Evolutionary conservation across 441 rosid species (phyloP), one percentile per base, ranked within the genome.

Genomic region (Arabidopsis hybrid): DNA sequence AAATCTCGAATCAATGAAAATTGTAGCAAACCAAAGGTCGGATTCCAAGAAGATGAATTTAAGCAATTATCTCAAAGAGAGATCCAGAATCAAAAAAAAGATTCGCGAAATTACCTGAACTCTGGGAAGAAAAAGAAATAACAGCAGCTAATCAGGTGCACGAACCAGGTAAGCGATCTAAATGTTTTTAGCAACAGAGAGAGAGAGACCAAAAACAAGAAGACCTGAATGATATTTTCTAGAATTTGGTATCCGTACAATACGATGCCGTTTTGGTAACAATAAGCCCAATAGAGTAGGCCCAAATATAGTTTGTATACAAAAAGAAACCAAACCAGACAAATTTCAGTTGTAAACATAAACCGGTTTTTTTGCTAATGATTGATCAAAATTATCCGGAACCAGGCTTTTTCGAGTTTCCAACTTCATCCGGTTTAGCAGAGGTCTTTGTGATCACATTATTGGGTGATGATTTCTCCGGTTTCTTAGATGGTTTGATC

Each of bases 401-500:
- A 68, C 35, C 35, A 29, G 38, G 39, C 16, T 13, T 78, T 68
- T 75, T 84, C 13, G 65, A 62, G n/a, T 78, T 85, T 45, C 77
- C 38, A 18, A 57, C 51, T 50, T 39, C 71, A 63, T 67, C 67
- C 29, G 80, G 81, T 71, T 67, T 83, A 12, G 35, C 10, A 8
- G 81, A 31, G 18, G 58, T 26, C 71, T 34, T 74, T 78, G 8
- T 45, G 17, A 18, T 40, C 61, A 10, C 21, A 58, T 57, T 58
- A 58, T 57, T 58, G 1, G 62, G 14, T 59, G 81, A 14, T 57
- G 65, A 40, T 40, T 72, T 78, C 8, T 79, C 80, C 39, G 75
- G 60, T 82, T 83, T 85, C 78, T 50, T 74, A n/a, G 42, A 76
- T 58, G 84, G 79, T 75, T 59, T 83, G 65, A 17, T 63, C 45